Base-by-base conservation (phyloP, 345 rosid species). In the Alliaria petiolata region DNA sequence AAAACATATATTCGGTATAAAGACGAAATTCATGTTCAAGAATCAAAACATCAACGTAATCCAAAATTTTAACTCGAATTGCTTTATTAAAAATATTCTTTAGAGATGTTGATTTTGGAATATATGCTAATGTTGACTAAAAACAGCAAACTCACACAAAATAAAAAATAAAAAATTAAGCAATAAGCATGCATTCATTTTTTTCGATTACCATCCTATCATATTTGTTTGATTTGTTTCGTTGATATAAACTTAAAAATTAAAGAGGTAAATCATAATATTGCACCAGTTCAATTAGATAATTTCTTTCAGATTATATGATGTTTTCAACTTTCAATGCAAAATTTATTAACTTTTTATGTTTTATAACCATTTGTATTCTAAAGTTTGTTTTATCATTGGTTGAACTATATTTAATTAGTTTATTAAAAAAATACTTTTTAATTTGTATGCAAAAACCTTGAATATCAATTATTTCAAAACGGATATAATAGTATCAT, bases 111-210 rank as follows among this genome's bases (percentile, higher is more conserved):
- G 44, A 57, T 74, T 22, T 57, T 65, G 7, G 77, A 65, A 74
- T 74, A 74, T 74, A 74, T 74, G 60, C 77, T 65, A 57, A 47
- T 74, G 60, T 65, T 57, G 72, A 57, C 77, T 10, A 10, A 33
- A 43, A 31, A 40, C 6, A 26, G 28, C 4, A 26, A 26, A n/a
- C 22, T 6, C 31, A 44, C 19, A 13, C n/a, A n/a, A n/a, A n/a
- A n/a, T n/a, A 4, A 28, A 28, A 28, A 28, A 28, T 3, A 28
- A 0, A 14, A 65, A 49, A 25, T 9, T 22, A 51, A 36, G 14
- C 43, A 55, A 5, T 22, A 51, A 36, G n/a, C 58, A 34, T 71
- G 47, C 10, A n/a, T n/a, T 52, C 19, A 17, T n/a, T 30, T 12
- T 39, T n/a, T 45, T 20, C 4, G 4, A 5, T 49, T 17, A 45